Conservation (phyloP, 2,329 filamentous ascomycete species). For the Nemania sp. region DNA sequence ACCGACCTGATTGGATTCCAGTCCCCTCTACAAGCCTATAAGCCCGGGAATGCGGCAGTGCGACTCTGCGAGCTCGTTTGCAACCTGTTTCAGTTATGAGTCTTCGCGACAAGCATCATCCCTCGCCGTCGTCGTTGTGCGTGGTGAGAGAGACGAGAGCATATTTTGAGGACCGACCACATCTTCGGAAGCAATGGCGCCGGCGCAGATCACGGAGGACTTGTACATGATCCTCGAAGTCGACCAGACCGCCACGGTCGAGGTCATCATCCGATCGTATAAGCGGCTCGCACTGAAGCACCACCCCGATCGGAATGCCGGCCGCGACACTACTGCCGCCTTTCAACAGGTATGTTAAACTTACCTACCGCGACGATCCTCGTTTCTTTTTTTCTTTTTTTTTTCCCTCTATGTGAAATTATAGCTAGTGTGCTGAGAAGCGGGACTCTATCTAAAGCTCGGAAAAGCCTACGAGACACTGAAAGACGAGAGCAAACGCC, state of each 20-base stretch:
- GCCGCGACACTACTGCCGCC: constrained; percentile 1
- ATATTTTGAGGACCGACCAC: not conserved
- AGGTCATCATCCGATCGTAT: constrained; percentile 6
- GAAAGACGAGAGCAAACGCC: constrained; percentile 13
- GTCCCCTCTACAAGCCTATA: not conserved
- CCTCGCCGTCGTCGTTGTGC: too few species aligned
- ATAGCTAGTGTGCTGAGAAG: too few species aligned
- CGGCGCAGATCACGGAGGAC: constrained; percentile 11
- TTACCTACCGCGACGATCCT: too few species aligned
- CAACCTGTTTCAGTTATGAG: too few species aligned
- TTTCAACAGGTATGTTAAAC: constrained; percentile 2
- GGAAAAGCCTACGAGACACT: constrained; percentile 16
- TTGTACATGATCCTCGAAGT: constrained; percentile 19
- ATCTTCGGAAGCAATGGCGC: constrained; percentile 6
- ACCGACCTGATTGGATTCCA: not conserved
- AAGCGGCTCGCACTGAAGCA: constrained; percentile 5
- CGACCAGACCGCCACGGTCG: constrained; percentile 1
- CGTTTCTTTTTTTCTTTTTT: too few species aligned
- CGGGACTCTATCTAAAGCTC: not conserved
- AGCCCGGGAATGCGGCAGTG: too few species aligned
- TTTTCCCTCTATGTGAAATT: too few species aligned
- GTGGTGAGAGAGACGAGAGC: too few species aligned
- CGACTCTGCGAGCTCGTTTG: too few species aligned
- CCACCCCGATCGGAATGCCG: constrained; percentile 14
- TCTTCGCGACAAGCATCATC: too few species aligned